A percentile compares a stretch with the other conserved stretches of the same genome.
phyloP scores from a whole-genome alignment of 2,329 filamentous ascomycete genomes.

The Myotisia sp. region DNA sequence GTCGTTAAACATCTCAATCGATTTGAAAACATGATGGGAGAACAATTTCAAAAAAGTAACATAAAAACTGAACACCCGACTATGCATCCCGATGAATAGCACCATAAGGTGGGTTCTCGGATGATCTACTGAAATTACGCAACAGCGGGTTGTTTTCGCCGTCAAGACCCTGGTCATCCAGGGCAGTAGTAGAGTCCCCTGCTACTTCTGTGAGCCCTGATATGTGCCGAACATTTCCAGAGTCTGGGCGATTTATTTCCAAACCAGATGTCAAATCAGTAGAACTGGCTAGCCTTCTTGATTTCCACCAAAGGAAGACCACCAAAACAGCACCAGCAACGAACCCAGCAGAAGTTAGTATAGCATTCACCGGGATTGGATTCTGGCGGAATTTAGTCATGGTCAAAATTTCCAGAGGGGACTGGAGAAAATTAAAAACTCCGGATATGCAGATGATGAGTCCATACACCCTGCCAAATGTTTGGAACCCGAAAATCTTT shows the following conservation, averaged over 20 bases:
- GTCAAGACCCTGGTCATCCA: neutral
- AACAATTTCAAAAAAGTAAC: no score
- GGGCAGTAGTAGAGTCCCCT: neutral
- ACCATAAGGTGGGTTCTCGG: neutral
- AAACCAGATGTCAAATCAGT: no score
- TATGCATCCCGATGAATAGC: neutral
- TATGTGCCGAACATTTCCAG: no score
- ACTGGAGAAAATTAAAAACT: slow-evolving; percentile 69
- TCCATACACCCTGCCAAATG: slow-evolving; percentile 84
- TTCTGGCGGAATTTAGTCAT: slow-evolving; percentile 57
- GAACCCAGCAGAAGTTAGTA: slow-evolving; percentile 49
- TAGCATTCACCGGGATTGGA: slow-evolving; percentile 62
- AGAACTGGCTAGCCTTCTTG: no score
- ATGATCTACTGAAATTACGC: neutral
- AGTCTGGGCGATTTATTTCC: no score
- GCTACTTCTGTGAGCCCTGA: no score
- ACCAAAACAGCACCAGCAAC: slow-evolving; percentile 53
- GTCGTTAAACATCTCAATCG: no score
- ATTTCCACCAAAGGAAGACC: slow-evolving; percentile 43
- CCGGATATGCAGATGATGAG: slow-evolving; percentile 77
- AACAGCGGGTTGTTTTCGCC: neutral
- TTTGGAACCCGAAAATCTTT: slow-evolving; percentile 84
- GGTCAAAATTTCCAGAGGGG: slow-evolving; percentile 62
- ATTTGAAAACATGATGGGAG: neutral
- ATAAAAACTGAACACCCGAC: neutral